Base-by-base conservation (phyloP, 1,284 basidiomycete genomes). In the Microbotryum lychnidis-dioicae region DNA sequence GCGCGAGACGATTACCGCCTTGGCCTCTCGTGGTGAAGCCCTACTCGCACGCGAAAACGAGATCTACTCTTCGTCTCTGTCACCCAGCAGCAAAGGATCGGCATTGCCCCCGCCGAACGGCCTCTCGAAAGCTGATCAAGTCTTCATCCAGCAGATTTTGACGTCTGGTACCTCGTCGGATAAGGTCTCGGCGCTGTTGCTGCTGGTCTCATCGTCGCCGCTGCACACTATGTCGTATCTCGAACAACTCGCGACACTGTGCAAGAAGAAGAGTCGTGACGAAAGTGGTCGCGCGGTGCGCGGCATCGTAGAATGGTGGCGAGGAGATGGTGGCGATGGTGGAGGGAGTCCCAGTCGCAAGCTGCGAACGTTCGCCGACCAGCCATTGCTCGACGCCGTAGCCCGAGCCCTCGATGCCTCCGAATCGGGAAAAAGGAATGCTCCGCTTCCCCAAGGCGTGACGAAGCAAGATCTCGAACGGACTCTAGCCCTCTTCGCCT, bases 221-320 rank as follows among this genome's bases (percentile, higher is more conserved):
- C 70, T 96, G 46, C 92, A 97, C 74, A 94, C 94, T 68, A 82
- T 73, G 53, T 63, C 72, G 44, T 73, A 77, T 54, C 73, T 84
- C 25, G 84, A 85, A 64, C 87, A 90, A 6, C 77, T 97, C 50
- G 87, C 90, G 65, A 83, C 80, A 10, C 76, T 69, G 49, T 97
- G 64, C 64, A 75, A 88, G 72, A 91, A 91, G 74, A 92, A 90
- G 58, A 89, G 88, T 0, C 81, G 94, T 37, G 92, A 94, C 58
- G 92, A 97, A 77, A 85, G 89, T 65, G 76, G 96, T 60, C 91
- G 93, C 65, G 91, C 93, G 0, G 77, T 94, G 55, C 80, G 93
- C 48, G 93, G 91, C 57, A 80, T 98, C 57, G 86, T 90, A 33
- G 94, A 98, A 81, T 97, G 94, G 94, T 94, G 93, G 87, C 72